These are phyloP conservation scores for Parsonsia alboflavescens DNA, from an alignment of 257 asterid species.

Conservation along the genomic window DNA sequence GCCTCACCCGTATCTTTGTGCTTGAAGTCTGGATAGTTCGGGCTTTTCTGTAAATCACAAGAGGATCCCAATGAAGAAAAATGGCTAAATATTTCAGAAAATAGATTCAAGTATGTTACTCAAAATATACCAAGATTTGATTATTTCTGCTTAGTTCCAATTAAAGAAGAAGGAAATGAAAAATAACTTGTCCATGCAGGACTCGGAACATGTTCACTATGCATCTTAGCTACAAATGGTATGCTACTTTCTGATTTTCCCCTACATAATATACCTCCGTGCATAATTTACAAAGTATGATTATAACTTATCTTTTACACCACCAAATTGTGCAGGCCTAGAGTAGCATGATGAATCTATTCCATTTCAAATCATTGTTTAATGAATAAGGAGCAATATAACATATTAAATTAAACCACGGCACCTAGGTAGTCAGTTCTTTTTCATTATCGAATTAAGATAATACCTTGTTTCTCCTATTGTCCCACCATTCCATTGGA, in stretches of 20 bases:
- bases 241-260: not conserved
- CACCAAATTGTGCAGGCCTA: not conserved
- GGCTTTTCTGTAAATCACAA: conserved; percentile 60
- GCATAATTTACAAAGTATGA: not conserved
- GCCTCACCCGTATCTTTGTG: conserved; percentile 97
- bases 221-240: not conserved
- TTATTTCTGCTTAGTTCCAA: not conserved
- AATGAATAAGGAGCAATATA: not conserved
- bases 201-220: not conserved
- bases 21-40: conserved; percentile 95
- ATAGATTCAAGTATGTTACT: not conserved
- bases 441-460: conserved; percentile 2
- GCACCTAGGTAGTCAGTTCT: not conserved
- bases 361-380: not conserved
- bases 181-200: not conserved
- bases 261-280: not conserved
- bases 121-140: not conserved
- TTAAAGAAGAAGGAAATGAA: not conserved
- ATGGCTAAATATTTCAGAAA: not conserved
- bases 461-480: conserved; percentile 86
- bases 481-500: conserved; percentile 98
- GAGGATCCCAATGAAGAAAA: not conserved
- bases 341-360: not conserved
- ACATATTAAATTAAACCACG: not conserved
- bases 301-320: not conserved